Evolutionary conservation across 805 yeast species (phyloP), one percentile per base, ranked within the genome.

Genomic region (Monosporozyma yasuniensis): DNA sequence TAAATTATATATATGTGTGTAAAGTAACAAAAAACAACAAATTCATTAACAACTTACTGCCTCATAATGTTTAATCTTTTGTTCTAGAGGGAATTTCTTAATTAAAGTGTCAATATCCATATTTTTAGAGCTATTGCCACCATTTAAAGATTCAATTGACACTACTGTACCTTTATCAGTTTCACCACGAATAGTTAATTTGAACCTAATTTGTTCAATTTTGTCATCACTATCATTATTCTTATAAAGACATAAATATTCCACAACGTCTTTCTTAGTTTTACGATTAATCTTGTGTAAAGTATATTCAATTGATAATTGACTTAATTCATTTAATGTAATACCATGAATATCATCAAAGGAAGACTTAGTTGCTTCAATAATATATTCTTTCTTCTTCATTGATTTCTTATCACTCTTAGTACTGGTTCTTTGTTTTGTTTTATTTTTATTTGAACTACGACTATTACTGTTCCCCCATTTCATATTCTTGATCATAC

Each of bases 271-370:
- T 12, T 27, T 53, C 7, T 25, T 25, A 16, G 48, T 48, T 21
- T 49, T 58, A 19, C 57, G 56, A 34, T 60, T 61, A 27, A 61
- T 43, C 4, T 49, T 47, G 35, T 56, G 58, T 23, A 64, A 44
- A 18, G 56, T 54, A 44, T 60, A 63, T 25, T 57, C 62, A 34
- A 65, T 56, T 11, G 59, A 59, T 41, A 58, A 54, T 34, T 57
- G 59, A 16, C 57, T 57, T 48, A 65, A 61, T 42, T 61, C 62
- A 43, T 56, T 53, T 32, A 64, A 44, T 19, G 64, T 56, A 18
- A 63, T 42, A 46, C 56, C 51, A 50, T 64, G 65, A 8, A 59
- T 58, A 35, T 59, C 59, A 47, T 65, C 68, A 52, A 64, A 65
- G 2, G 64, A 47, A 2, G 63, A 50, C 19, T 19, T 41, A 18